Evolutionary conservation across 1,139 yeast species (phyloP), one percentile per base, ranked within the genome.

Genomic region (Arxiozyma heterogenica): DNA sequence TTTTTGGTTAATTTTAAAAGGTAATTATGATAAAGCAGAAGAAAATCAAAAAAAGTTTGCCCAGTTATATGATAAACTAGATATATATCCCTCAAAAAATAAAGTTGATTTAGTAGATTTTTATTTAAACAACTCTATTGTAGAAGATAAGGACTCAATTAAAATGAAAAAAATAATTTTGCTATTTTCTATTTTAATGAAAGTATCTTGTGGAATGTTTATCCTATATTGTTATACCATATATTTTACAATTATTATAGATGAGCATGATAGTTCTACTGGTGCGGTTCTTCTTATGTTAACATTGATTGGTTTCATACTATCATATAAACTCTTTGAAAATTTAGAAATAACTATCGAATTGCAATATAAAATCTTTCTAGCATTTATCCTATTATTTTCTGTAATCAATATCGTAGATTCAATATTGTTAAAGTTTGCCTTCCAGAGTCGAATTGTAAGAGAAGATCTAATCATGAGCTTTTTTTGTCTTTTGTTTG

Each of bases 1-100:
- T 47, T 78, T 85, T 66, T 85, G 89, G 89, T 73, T 61, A 41
- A 56, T 57, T 5, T 45, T 54, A 6, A 57, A 53, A 25, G 67
- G 67, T 1, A 44, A 59, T 6, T 61, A 62, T 53, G 55, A 50
- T n/a, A 53, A 54, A 49, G 67, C 63, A 9, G 61, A 61, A 49
- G 54, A 52, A 12, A 55, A 59, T 17, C 62, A 59, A 41, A 60
- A 62, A 50, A 51, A 55, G 6, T 48, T 62, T 20, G 61, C 62
- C 21, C 42, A 21, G 15, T 20, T 9, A 30, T 45, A 46, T 21
- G 18, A 41, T 48, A 22, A 51, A 46, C 43, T 52, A 55, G 49
- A 57, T 55, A 27, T 44, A 42, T 18, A 51, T 41, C 44, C 34
- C 20, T 27, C 71, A 20, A 11, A 47, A 46, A 76, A 74, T 60